Base-by-base conservation (phyloP, 208 protist species). In the Strigomonas galati region DNA sequence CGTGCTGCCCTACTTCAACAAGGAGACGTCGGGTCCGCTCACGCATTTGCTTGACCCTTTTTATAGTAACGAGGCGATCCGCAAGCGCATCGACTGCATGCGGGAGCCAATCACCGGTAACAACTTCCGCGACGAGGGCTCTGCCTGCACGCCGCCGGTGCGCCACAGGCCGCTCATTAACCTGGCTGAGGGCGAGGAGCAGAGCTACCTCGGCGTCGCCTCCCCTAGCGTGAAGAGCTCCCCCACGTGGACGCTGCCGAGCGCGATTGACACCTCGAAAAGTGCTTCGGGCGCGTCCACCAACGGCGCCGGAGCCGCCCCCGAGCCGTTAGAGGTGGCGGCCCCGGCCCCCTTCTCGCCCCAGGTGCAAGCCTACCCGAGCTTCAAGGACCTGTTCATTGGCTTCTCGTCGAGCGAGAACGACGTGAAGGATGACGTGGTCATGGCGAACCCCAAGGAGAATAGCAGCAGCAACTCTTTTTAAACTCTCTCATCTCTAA, bases 281-380 rank as follows among this genome's bases (percentile, higher is more conserved):
- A 14, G 37, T 14, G 37, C 9, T 44, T 6, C 9, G 6, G 37
- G 14, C 37, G 37, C 14, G 6, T 44, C 37, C 9, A 21, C 44
- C 10, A 17, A 15, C n/a, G 44, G 17, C 44, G 19, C 44, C n/a
- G 44, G 10, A 4, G 44, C 44, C 10, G 17, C 44, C n/a, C 1
- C 40, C 7, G n/a, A n/a, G n/a, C n/a, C n/a, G n/a, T 32, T 77
- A 31, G 80, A 79, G 21, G 70, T 79, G 10, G 60, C 74, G 5
- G 55, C 53, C 12, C 46, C 77, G 32, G 66, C 61, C 3, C 67
- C 62, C 0, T 62, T 69, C 1, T 91, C 84, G 12, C 75, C 80
- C 14, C 80, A 84, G 46, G 57, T 85, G 1, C 78, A 75, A 43
- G 83, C 78, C 7, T 91, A 87, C 71, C 84, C 84, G 19, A 78